Base-by-base conservation (phyloP, 1,139 yeast genomes). In the Sugiyamaella castrensis region DNA sequence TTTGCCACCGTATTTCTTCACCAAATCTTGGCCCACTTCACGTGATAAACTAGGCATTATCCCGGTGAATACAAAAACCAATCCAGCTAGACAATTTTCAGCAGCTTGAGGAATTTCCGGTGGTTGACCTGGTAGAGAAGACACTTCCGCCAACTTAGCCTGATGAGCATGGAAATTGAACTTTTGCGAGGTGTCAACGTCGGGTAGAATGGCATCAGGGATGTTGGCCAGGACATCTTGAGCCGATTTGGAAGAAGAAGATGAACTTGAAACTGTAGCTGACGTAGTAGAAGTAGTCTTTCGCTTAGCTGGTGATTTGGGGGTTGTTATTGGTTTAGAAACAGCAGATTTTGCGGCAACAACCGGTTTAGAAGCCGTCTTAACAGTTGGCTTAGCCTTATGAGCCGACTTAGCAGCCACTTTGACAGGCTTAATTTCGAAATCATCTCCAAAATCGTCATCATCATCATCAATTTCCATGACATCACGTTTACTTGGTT, bases 51-150 rank as follows among this genome's bases (percentile, higher is more conserved):
- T 79, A 0, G 97, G 96, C 53, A 92, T 67, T 4, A 82, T 80
- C 31, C 99, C 99, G 0, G 98, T 92, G 63, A 94, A 92, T 0
- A 94, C 98, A 57, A 92, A 85, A 0, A 95, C 88, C 42, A 92
- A 69, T 0, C 98, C 98, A 1, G 83, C 74, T 36, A 91, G 70
- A 68, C 98, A 91, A 63, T 88, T 82, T 2, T 89, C 86, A 16
- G 82, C 77, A 0, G 96, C 96, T 55, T 77, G 81, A 0, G 96
- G 95, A 15, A 84, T 70, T 11, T 75, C 79, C 64, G 66, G 31
- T 8, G 43, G 33, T 8, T 37, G 50, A 15, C 27, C 44, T 8
- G 40, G 34, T 8, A 43, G 46, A 12, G 46, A 28, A 12, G 44
- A 35, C 2, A 40, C 39, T n/a, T 37, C 31, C 5, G 50, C 42